Conservation (phyloP, 768 basidiomycete genomes). For the Lentinula sp. region DNA sequence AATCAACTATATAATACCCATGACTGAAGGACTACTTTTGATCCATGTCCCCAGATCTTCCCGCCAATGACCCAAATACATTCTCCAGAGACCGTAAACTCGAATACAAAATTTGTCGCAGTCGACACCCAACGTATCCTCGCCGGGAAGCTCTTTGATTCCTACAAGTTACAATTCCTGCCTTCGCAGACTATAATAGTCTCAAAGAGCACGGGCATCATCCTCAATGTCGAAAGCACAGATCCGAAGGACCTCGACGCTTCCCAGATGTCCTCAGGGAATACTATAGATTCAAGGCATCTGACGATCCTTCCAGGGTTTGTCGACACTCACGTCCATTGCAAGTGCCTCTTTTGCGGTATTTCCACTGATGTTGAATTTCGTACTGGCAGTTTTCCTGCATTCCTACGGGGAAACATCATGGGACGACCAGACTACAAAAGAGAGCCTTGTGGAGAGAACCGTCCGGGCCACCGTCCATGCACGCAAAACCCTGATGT, state of each 20-base stretch:
- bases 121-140: slow-evolving; percentile 11
- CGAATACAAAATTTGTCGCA: too few relatives aligned
- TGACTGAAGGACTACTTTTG: background rate
- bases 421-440: slow-evolving; percentile 58
- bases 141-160: slow-evolving; percentile 49
- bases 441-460: slow-evolving; percentile 52
- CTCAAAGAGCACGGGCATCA: slow-evolving; percentile 38
- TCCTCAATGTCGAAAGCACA: slow-evolving; percentile 32
- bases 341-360: slow-evolving; percentile 22
- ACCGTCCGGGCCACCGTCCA: slow-evolving; percentile 57
- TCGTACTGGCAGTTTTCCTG: slow-evolving; percentile 40
- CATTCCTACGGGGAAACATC: slow-evolving; percentile 54
- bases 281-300: slow-evolving; percentile 36
- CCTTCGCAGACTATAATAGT: slow-evolving; percentile 42
- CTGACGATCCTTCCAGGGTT: slow-evolving; percentile 51
- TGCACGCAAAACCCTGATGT: slow-evolving; percentile 49
- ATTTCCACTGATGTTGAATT: background rate
- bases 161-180: slow-evolving; percentile 32
- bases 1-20: too few relatives aligned
- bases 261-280: background rate
- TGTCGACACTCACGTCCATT: slow-evolving; percentile 52
- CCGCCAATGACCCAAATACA: background rate
- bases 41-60: background rate
- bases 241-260: slow-evolving; percentile 3
- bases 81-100: background rate